These are phyloP conservation scores for Micractinium conductrix DNA, from an alignment of 139 green algal genomes.

Conservation along the genomic window DNA sequence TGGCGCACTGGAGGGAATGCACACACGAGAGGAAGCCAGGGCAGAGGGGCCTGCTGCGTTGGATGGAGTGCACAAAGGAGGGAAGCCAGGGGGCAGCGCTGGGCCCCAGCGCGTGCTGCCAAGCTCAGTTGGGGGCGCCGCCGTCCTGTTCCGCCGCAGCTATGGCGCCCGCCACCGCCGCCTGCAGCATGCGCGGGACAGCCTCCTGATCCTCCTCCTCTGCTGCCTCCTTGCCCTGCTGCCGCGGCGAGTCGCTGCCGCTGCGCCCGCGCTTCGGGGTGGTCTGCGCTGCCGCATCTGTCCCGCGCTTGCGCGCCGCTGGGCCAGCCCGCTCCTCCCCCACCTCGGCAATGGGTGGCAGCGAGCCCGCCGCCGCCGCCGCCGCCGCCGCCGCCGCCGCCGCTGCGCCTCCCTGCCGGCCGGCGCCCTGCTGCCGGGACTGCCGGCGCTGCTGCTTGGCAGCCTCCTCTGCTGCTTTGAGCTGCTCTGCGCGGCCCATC, in stretches of 20 bases:
- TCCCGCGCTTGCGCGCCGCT: slow-evolving; percentile 4
- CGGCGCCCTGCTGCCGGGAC: not conserved
- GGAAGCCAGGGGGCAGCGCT: too few relatives aligned
- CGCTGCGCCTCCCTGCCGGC: not conserved
- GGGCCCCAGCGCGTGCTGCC: too few relatives aligned
- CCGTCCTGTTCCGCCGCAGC: too few relatives aligned
- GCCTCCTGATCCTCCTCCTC: not conserved
- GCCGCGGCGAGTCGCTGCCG: not conserved
- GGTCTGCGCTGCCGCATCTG: not conserved
- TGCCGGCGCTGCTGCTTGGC: slow-evolving; percentile 23
- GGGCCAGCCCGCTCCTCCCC: not conserved
- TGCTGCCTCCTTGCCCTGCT: not conserved
- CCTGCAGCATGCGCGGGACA: not conserved
- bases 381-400: not conserved
- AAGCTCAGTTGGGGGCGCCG: too few relatives aligned
- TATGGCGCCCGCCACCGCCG: not conserved
- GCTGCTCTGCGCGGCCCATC: not conserved
- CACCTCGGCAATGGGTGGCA: not conserved
- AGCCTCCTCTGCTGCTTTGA: slow-evolving; percentile 12
- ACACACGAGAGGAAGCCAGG: too few relatives aligned
- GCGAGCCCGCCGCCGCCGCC: not conserved
- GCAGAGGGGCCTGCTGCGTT: too few relatives aligned
- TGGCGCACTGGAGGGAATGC: too few relatives aligned
- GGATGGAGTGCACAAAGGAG: too few relatives aligned
- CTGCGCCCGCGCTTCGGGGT: not conserved